Evolutionary conservation across 1,284 basidiomycete species (phyloP).

Genomic region (Melanopsichium pennsylvanicum): DNA sequence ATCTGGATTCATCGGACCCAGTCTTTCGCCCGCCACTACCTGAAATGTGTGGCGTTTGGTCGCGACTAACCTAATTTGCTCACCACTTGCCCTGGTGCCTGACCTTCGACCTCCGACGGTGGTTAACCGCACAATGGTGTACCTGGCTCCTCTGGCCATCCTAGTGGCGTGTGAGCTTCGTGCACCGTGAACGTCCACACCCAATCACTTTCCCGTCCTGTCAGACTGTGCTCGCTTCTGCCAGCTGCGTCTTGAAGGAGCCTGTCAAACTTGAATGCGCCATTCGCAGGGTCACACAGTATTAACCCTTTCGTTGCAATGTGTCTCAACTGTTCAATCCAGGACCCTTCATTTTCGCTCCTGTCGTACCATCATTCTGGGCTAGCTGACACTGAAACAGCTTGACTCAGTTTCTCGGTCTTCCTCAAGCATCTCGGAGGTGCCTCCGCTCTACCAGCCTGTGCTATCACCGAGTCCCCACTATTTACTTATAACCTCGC

Average conservation of each 20-base stretch:
- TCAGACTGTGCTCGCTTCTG: conserved; percentile 28
- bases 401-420: conserved; percentile 21
- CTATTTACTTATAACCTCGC: conserved; percentile 33
- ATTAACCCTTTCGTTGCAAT: neutral
- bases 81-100: conserved; percentile 2
- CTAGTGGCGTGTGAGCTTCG: conserved; percentile 12
- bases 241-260: neutral
- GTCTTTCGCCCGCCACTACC: neutral
- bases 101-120: conserved; percentile 2
- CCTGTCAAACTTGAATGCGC: conserved; percentile 12
- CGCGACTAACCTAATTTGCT: neutral
- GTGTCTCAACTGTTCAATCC: neutral
- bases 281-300: neutral
- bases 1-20: conserved; percentile 12
- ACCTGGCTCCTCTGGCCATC: neutral
- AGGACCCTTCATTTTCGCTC: neutral
- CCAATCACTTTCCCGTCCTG: conserved; percentile 21
- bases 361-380: conserved; percentile 11
- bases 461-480: conserved; percentile 31
- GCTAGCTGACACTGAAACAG: conserved; percentile 29
- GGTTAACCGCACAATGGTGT: neutral
- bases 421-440: conserved; percentile 43
- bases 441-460: conserved; percentile 13
- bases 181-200: conserved; percentile 4
- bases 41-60: neutral